These are phyloP conservation scores for Saururus chinensis DNA, from an alignment of 164 flowering plant species.

Conservation along the genomic window DNA sequence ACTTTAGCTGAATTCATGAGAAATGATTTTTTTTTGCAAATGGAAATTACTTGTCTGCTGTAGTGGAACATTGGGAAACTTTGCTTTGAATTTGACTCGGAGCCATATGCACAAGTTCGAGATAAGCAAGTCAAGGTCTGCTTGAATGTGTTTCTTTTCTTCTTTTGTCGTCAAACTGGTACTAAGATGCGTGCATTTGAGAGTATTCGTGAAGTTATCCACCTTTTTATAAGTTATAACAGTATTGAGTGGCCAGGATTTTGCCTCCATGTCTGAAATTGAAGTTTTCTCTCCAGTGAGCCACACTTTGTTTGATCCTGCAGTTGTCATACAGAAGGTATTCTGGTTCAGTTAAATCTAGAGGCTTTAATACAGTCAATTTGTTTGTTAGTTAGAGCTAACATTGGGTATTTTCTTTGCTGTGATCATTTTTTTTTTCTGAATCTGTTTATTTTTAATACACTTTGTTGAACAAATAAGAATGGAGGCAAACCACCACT, in stretches of 20 bases:
- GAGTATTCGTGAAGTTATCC: neutral
- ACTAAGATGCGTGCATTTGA: neutral
- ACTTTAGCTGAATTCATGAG: too few relatives aligned
- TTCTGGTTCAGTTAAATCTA: neutral
- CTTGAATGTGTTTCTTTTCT: neutral
- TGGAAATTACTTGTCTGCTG: slow-evolving; percentile 11
- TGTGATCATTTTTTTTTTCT: neutral
- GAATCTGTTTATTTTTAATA: neutral
- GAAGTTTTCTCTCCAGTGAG: slow-evolving; percentile 87
- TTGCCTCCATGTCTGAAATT: slow-evolving; percentile 55
- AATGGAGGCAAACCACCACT: slow-evolving; percentile 86
- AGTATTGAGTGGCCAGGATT: slow-evolving; percentile 30
- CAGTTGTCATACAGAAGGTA: slow-evolving; percentile 68
- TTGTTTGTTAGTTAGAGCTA: too few relatives aligned
- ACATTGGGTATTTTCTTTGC: too few relatives aligned
- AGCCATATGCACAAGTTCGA: slow-evolving; percentile 71
- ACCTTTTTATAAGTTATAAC: too few relatives aligned
- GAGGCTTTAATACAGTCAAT: too few relatives aligned
- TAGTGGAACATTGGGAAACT: slow-evolving; percentile 82
- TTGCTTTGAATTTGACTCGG: slow-evolving; percentile 84
- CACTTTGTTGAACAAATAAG: slow-evolving; percentile 18
- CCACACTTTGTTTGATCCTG: slow-evolving; percentile 83
- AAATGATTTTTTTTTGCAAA: too few relatives aligned
- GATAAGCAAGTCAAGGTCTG: slow-evolving; percentile 64
- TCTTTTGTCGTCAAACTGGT: neutral